These are phyloP conservation scores for Pseudotsuga menziesii DNA, from an alignment of 75 land plant genomes.

Conservation along the genomic window DNA sequence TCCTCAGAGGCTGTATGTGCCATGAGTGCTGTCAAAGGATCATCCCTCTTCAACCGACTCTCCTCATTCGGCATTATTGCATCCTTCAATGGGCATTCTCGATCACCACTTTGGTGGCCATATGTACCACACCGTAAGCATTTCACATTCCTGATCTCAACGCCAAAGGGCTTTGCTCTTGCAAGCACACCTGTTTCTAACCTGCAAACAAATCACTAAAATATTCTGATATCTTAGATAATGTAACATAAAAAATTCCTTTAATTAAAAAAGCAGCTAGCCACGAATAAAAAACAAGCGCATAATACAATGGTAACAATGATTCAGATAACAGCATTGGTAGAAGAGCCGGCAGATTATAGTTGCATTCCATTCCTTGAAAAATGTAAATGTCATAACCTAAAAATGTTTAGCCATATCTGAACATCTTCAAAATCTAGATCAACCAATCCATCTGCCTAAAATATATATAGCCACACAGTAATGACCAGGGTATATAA, in stretches of 20 bases:
- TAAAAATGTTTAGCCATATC: background rate
- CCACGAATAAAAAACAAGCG: background rate
- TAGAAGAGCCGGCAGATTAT: background rate
- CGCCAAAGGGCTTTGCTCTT: slow-evolving; percentile 85
- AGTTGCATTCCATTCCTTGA: background rate
- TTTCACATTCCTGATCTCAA: slow-evolving; percentile 94
- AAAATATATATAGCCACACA: too few species aligned
- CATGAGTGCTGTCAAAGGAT: slow-evolving; percentile 78
- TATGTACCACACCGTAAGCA: slow-evolving; percentile 86
- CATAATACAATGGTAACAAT: background rate
- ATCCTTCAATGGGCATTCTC: slow-evolving; percentile 94
- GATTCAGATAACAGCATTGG: background rate
- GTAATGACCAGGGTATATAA: too few species aligned
- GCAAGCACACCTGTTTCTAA: slow-evolving; percentile 81
- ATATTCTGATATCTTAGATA: slow-evolving; percentile 9
- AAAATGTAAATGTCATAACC: background rate
- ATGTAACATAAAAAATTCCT: background rate
- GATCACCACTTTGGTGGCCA: slow-evolving; percentile 99
- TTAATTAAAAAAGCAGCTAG: background rate
- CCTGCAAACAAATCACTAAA: slow-evolving; percentile 38
- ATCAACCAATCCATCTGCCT: too few species aligned
- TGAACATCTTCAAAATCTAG: too few species aligned
- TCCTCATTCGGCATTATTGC: slow-evolving; percentile 84
- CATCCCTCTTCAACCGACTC: slow-evolving; percentile 88
- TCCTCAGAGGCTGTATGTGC: slow-evolving; percentile 62